These are phyloP conservation scores for Talaromyces sp. DNA, from an alignment of 2,329 filamentous ascomycete species.

Conservation along the genomic window DNA sequence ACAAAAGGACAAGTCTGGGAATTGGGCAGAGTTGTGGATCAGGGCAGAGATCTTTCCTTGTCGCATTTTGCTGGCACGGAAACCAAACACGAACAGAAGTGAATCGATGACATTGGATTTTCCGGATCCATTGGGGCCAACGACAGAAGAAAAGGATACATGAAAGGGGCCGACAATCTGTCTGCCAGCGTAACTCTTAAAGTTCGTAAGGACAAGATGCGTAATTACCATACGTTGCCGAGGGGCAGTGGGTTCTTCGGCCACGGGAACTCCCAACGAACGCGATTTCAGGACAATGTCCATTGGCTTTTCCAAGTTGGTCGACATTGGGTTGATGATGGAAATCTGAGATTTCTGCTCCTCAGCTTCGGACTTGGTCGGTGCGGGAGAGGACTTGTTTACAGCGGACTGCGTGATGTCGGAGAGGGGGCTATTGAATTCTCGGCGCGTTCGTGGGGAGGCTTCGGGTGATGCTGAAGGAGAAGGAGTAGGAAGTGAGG, in stretches of 20 bases:
- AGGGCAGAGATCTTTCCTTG: conserved; percentile 97
- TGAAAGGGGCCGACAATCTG: conserved; percentile 97
- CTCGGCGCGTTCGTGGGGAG: conserved; percentile 30
- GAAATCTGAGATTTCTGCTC: conserved; percentile 46
- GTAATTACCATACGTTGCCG: conserved; percentile 89
- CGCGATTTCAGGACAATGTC: conserved; percentile 88
- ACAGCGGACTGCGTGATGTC: conserved; percentile 67
- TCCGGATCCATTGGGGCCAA: conserved; percentile 94
- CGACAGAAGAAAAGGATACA: conserved; percentile 93
- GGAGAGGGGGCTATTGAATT: conserved; percentile 48
- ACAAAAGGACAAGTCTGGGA: conserved; percentile 80
- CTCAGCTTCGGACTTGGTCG: conserved; percentile 29
- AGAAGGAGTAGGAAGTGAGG: conserved; percentile 43
- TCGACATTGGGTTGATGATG: conserved; percentile 69
- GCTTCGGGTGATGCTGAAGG: conserved; percentile 54
- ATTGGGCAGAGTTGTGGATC: conserved; percentile 91
- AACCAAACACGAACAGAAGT: conserved; percentile 96
- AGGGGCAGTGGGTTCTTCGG: conserved; percentile 69
- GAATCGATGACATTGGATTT: conserved; percentile 99
- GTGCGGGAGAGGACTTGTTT: conserved; percentile 50
- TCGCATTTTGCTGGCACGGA: conserved; percentile 97
- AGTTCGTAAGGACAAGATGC: conserved; percentile 87
- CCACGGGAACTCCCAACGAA: conserved; percentile 56
- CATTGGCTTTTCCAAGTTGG: conserved; percentile 80
- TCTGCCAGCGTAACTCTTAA: conserved; percentile 95